Evolutionary conservation across 2,329 filamentous ascomycete genomes (phyloP), one percentile per base, ranked within the genome.

Genomic region (Aspergillus versicolor): DNA sequence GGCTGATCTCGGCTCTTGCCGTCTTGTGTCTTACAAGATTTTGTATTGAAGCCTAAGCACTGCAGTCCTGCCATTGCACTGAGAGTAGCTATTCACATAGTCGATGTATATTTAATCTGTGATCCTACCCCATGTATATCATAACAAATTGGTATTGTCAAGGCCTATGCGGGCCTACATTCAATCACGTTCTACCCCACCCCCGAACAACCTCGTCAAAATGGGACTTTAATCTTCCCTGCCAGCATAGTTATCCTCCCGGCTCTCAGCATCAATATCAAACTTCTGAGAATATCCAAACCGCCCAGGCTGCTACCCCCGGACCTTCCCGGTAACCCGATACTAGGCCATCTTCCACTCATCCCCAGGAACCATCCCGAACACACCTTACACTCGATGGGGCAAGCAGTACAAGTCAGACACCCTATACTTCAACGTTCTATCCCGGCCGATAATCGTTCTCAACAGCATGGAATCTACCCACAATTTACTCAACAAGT

Each of bases 401-500:
- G 41, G 55, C 2, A 32, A 52, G 6, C 8, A 49, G 13, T 57
- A 53, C 43, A 38, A 49, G 17, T 27, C 55, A 22, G 55, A 57
- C 19, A 49, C 53, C 22, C 44, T 57, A 1, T 52, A 43, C 11
- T 49, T 57, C 43, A 48, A 38, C 19, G 43, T 57, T 22, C 42
- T 57, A 7, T 44, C 24, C 4, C 42, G 49, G 12, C 55, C 49
- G 6, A 50, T 57, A 12, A 38, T 57, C 2, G 49, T 57, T 6
- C 19, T 57, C 13, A 57, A 57, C 24, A 57, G 49, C 38, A 15
- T 57, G n/a, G 55, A 53, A 15, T 44, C 49, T 6, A 49, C 55
- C 11, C 55, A 38, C 21, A 49, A 57, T 1, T 15, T 57, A 0
- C 55, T 57, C 2, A 42, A 57, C 15, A 52, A 53, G 24, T 34